phyloP scores from a whole-genome alignment of 1,284 basidiomycete genomes.

The Irpex sp. region DNA sequence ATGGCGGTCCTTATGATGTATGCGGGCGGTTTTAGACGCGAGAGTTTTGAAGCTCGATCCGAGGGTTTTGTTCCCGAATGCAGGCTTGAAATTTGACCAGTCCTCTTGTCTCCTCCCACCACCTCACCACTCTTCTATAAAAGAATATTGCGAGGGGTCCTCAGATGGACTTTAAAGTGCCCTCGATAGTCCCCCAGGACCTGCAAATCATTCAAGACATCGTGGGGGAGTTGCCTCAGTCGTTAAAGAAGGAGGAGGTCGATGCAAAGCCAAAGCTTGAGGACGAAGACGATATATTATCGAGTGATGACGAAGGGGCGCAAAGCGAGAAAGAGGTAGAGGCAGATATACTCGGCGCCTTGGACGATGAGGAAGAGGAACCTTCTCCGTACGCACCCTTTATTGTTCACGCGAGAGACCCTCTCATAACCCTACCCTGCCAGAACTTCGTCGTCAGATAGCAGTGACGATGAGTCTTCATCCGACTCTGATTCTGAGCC shows the following conservation, averaged over 20 bases:
- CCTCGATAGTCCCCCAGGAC: conserved; percentile 61
- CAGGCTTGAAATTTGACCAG: background rate
- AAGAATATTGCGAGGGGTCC: background rate
- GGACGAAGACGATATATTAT: conserved; percentile 34
- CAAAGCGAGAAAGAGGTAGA: conserved; percentile 68
- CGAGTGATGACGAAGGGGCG: conserved; percentile 20
- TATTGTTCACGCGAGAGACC: background rate
- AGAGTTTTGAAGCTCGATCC: conserved; percentile 1
- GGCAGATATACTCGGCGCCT: conserved; percentile 40
- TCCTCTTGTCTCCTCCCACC: background rate
- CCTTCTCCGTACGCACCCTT: background rate
- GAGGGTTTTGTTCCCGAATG: background rate
- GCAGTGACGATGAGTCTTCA: conserved; percentile 24
- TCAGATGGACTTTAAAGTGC: conserved; percentile 46
- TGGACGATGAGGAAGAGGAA: conserved; percentile 28
- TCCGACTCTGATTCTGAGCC: conserved; percentile 40
- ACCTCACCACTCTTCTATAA: background rate
- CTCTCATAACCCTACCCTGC: conserved; percentile 6
- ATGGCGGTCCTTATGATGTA: conserved; percentile 10
- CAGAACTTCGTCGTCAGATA: conserved; percentile 16
- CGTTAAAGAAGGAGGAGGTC: background rate
- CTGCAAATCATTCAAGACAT: conserved; percentile 65
- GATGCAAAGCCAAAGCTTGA: background rate
- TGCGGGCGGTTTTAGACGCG: conserved; percentile 8
- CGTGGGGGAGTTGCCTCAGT: conserved; percentile 34